A percentile compares a stretch with the other conserved stretches of the same genome.
Conservation (phyloP, 2,329 filamentous ascomycete species). For the Fusarium illudens region DNA sequence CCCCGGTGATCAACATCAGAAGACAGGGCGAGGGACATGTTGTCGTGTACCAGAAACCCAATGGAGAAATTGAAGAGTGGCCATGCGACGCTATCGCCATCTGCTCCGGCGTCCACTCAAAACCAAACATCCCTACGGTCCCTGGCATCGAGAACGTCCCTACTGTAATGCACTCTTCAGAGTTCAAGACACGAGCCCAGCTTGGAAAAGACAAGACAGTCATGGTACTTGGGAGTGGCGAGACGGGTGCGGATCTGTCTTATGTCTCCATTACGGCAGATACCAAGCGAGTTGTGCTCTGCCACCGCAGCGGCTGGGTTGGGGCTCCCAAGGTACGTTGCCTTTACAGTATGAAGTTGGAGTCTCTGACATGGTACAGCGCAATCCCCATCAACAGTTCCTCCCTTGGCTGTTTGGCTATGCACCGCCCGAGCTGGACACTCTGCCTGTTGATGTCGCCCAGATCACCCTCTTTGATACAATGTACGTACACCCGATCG, state of each 20-base stretch:
- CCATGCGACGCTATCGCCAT: constrained; percentile 9
- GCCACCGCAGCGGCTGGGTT: constrained; percentile 52
- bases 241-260: constrained; percentile 55
- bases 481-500: constrained; percentile 23
- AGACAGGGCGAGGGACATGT: constrained; percentile 41
- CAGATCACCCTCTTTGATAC: constrained; percentile 21
- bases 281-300: constrained; percentile 51
- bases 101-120: constrained; percentile 14
- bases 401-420: constrained; percentile 25
- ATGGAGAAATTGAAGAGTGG: neutral
- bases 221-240: constrained; percentile 53
- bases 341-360: rapidly evolving
- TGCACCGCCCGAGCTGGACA: neutral
- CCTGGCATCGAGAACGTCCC: constrained; percentile 3
- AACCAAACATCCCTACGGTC: constrained; percentile 6
- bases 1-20: constrained; percentile 45
- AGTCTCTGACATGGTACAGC: neutral
- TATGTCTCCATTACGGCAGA: constrained; percentile 53
- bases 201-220: constrained; percentile 52
- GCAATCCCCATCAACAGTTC: constrained; percentile 15
- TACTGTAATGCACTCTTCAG: constrained; percentile 53
- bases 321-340: constrained; percentile 20
- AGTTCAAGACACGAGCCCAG: constrained; percentile 51
- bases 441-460: constrained; percentile 8
- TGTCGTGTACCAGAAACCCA: neutral